Percentiles rank a stretch among this genome's conserved stretches.
These are phyloP conservation scores for Fusarium beomiforme DNA, from an alignment of 2,329 filamentous ascomycete species.

Conservation along the genomic window DNA sequence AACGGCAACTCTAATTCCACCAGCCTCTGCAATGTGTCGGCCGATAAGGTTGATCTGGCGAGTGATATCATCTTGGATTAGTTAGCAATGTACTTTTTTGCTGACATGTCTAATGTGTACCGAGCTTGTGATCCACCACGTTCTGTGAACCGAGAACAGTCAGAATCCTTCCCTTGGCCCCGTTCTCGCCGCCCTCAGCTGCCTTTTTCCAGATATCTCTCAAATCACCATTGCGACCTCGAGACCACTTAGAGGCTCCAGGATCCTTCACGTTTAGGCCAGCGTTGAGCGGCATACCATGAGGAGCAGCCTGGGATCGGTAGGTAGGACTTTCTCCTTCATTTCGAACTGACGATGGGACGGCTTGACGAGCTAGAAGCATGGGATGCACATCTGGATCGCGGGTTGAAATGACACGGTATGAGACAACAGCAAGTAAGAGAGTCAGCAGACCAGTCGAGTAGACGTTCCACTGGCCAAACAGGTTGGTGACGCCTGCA, in stretches of 20 bases:
- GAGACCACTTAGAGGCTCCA: slow-evolving; percentile 82
- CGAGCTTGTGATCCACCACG: slow-evolving; percentile 75
- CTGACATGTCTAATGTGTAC: slow-evolving; percentile 48
- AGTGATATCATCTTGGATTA: slow-evolving; percentile 70
- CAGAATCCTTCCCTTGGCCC: slow-evolving; percentile 76
- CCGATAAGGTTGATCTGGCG: slow-evolving; percentile 91
- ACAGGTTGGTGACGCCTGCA: slow-evolving; percentile 71
- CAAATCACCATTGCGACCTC: slow-evolving; percentile 87
- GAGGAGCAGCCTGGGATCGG: slow-evolving; percentile 83
- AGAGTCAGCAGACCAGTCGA: slow-evolving; percentile 75
- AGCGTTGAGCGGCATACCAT: slow-evolving; percentile 81
- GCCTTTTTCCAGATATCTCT: slow-evolving; percentile 89
- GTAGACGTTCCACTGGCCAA: slow-evolving; percentile 84
- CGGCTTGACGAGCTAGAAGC: slow-evolving; percentile 85
- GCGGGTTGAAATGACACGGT: slow-evolving; percentile 73
- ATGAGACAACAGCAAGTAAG: slow-evolving; percentile 74
- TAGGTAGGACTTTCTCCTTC: slow-evolving; percentile 87
- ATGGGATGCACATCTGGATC: slow-evolving; percentile 94
- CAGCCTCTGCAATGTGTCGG: slow-evolving; percentile 75
- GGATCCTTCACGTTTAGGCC: slow-evolving; percentile 86
- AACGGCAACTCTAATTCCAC: slow-evolving; percentile 81
- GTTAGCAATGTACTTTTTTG: slow-evolving; percentile 9
- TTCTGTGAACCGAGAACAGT: slow-evolving; percentile 83
- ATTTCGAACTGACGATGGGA: slow-evolving; percentile 80
- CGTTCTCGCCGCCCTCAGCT: slow-evolving; percentile 70